These are phyloP conservation scores for Trichosanthes cucumerina DNA, from an alignment of 306 rosid species.

Conservation along the genomic window DNA sequence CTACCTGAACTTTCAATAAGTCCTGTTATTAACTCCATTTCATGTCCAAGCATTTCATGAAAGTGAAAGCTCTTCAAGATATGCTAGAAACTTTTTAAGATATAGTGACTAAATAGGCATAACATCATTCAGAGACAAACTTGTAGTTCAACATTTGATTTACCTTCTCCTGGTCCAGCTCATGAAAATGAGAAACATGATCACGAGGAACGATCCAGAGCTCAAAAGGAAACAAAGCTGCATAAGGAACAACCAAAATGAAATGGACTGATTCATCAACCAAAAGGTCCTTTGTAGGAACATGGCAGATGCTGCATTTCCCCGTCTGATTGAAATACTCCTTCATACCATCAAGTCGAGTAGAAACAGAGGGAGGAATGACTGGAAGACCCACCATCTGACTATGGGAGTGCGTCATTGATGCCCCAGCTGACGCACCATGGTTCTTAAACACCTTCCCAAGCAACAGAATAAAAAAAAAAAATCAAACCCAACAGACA, in stretches of 20 bases:
- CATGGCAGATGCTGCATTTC: constrained; percentile 54
- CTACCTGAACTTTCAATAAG: too few relatives aligned
- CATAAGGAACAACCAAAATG: constrained; percentile 55
- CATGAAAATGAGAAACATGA: constrained; percentile 66
- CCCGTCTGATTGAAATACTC: constrained; percentile 39
- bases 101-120: not conserved
- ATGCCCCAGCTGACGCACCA: constrained; percentile 82
- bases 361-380: constrained; percentile 53
- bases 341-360: constrained; percentile 45
- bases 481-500: not conserved
- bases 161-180: constrained; percentile 53
- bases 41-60: too few relatives aligned
- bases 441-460: constrained; percentile 69
- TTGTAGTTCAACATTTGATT: not conserved
- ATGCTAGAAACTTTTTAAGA: not conserved
- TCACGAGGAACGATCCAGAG: constrained; percentile 69
- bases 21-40: too few relatives aligned
- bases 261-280: constrained; percentile 48
- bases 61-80: not conserved
- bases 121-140: not conserved
- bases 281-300: constrained; percentile 34
- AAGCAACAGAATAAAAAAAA: not conserved
- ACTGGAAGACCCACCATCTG: constrained; percentile 73
- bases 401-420: constrained; percentile 79
- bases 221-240: constrained; percentile 79